Conservation (phyloP, 805 yeast genomes). For the Candida fluviatilis region DNA sequence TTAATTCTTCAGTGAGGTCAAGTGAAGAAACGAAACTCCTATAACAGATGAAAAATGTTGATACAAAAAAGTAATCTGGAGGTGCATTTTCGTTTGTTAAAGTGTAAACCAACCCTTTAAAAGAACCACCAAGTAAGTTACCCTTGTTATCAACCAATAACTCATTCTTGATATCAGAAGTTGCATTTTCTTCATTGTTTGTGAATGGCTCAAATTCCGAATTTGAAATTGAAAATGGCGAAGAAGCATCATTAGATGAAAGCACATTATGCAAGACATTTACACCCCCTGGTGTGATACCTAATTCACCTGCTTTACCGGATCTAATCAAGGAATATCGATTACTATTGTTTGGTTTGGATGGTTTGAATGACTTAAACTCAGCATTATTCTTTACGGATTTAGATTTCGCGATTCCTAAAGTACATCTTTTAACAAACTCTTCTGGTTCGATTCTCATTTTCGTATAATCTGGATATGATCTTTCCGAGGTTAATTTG, state of each 20-base stretch:
- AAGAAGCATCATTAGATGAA: conserved; percentile 18
- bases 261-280: conserved; percentile 37
- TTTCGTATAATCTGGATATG: conserved; percentile 60
- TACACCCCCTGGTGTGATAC: conserved; percentile 46
- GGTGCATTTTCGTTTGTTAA: conserved; percentile 62
- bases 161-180: conserved; percentile 35
- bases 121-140: conserved; percentile 63
- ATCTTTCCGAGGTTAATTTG: conserved; percentile 48
- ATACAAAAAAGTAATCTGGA: conserved; percentile 63
- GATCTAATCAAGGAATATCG: conserved; percentile 49
- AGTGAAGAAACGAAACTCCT: conserved; percentile 64
- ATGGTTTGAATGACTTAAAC: conserved; percentile 12
- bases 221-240: conserved; percentile 31
- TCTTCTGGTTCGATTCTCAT: conserved; percentile 56
- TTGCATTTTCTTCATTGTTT: conserved; percentile 6
- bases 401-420: conserved; percentile 48
- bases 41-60: conserved; percentile 76
- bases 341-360: conserved; percentile 23
- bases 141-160: conserved; percentile 49
- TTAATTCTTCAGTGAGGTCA: conserved; percentile 65
- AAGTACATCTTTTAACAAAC: conserved; percentile 59
- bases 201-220: conserved; percentile 35
- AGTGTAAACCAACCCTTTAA: conserved; percentile 60
- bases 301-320: conserved; percentile 47
- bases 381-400: neutral